These are phyloP conservation scores for Fusarium tricinctum DNA, from an alignment of 2,329 filamentous ascomycete species.

Conservation along the genomic window DNA sequence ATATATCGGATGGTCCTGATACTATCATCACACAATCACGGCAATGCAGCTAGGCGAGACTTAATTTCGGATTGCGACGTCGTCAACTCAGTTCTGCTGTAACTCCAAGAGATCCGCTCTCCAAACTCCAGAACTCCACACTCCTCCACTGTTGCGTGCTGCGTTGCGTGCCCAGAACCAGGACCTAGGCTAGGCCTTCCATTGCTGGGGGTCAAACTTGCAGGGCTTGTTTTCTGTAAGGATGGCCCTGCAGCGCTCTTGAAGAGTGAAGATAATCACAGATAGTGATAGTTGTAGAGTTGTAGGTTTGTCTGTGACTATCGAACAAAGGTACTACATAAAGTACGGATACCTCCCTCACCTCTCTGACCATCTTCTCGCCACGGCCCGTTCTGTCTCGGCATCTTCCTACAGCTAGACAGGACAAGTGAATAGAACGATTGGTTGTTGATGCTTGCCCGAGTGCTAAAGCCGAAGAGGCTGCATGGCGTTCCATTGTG, in stretches of 20 bases:
- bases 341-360: too few species aligned
- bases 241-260: neutral
- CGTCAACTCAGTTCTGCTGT: neutral
- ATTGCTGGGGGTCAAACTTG: too few species aligned
- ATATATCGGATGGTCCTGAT: too few species aligned
- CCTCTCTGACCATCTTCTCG: slow-evolving; percentile 16
- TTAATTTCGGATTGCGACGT: slow-evolving; percentile 18
- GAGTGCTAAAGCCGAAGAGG: slow-evolving; percentile 28
- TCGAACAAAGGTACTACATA: too few species aligned
- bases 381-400: slow-evolving; percentile 40
- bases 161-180: slow-evolving; percentile 32
- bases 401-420: slow-evolving; percentile 24
- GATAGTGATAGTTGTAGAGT: too few species aligned
- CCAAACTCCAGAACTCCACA: slow-evolving; percentile 20
- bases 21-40: slow-evolving; percentile 7
- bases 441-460: slow-evolving; percentile 8
- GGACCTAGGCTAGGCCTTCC: neutral
- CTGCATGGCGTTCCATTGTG: slow-evolving; percentile 39
- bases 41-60: slow-evolving; percentile 4
- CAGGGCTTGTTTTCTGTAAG: too few species aligned
- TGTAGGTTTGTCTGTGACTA: too few species aligned
- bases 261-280: neutral
- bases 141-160: slow-evolving; percentile 35
- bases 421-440: slow-evolving; percentile 25
- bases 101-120: slow-evolving; percentile 24